These are phyloP conservation scores for Monilinia aucupariae DNA, from an alignment of 2,329 filamentous ascomycete genomes.

Conservation along the genomic window DNA sequence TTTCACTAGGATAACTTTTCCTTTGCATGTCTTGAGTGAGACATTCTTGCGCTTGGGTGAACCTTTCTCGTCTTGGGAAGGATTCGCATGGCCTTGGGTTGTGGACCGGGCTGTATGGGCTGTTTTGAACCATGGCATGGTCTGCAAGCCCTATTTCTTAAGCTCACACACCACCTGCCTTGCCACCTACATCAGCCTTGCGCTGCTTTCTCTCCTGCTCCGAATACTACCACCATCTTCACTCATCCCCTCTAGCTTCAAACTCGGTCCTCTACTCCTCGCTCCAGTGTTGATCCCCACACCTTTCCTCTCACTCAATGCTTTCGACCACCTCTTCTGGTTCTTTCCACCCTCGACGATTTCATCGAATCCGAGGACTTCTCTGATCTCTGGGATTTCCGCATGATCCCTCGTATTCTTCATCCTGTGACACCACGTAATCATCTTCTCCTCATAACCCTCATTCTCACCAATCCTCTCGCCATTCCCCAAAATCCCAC, in stretches of 20 bases:
- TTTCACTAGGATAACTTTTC: too few relatives aligned
- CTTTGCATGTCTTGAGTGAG: too few relatives aligned
- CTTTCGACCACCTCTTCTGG: conserved; percentile 44
- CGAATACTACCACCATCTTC: conserved; percentile 13
- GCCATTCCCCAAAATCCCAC: conserved; percentile 18
- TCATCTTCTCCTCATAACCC: conserved; percentile 48
- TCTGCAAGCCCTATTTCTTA: too few relatives aligned
- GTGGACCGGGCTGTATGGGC: too few relatives aligned
- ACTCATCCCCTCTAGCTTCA: conserved; percentile 11
- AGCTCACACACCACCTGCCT: too few relatives aligned
- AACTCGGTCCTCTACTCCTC: conserved; percentile 6
- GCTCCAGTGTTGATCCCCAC: conserved; percentile 40
- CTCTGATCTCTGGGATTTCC: conserved; percentile 61
- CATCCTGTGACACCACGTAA: conserved; percentile 82
- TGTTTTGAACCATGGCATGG: too few relatives aligned
- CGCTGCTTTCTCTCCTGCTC: not conserved
- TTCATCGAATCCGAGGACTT: conserved; percentile 53
- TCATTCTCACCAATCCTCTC: conserved; percentile 16
- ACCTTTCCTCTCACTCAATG: conserved; percentile 47
- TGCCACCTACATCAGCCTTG: not conserved
- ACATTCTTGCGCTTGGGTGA: too few relatives aligned
- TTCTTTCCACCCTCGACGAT: conserved; percentile 38
- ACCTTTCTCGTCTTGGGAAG: too few relatives aligned
- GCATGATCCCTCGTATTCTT: conserved; percentile 70
- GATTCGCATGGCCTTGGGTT: too few relatives aligned